These are phyloP conservation scores for Haberlea rhodopensis DNA, from an alignment of 257 asterid species.

Conservation along the genomic window DNA sequence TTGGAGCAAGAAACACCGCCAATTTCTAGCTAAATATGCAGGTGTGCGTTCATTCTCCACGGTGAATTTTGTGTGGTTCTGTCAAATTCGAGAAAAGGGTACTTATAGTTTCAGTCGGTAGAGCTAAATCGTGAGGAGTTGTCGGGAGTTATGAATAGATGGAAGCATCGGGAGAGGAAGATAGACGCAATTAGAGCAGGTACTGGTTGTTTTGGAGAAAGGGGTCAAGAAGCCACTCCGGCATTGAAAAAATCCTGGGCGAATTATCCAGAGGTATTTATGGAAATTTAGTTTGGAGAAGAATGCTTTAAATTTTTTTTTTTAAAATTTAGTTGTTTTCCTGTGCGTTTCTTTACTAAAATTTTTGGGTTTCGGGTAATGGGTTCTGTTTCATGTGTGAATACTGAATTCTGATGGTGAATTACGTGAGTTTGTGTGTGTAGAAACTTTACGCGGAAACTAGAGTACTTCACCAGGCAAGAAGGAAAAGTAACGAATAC, in stretches of 20 bases:
- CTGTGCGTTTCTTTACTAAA: constrained; percentile 8
- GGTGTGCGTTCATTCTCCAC: too few species aligned
- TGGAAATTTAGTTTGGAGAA: not conserved
- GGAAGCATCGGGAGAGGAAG: too few species aligned
- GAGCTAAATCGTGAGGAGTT: not conserved
- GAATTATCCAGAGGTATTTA: constrained; percentile 54
- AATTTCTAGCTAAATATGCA: constrained; percentile 12
- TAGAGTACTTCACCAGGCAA: constrained; percentile 55
- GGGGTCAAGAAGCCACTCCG: constrained; percentile 33
- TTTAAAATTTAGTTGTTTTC: not conserved
- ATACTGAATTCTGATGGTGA: constrained; percentile 3
- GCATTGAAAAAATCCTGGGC: constrained; percentile 31
- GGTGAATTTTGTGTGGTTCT: too few species aligned
- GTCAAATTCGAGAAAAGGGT: not conserved
- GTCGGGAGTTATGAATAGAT: constrained; percentile 28
- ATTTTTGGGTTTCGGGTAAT: not conserved
- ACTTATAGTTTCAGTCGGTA: not conserved
- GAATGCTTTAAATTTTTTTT: too few species aligned
- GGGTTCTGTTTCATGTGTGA: constrained; percentile 18
- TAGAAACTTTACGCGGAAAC: constrained; percentile 37
- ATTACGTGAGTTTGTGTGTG: not conserved
- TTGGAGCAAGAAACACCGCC: constrained; percentile 2
- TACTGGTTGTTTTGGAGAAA: constrained; percentile 37
- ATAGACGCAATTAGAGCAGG: too few species aligned
- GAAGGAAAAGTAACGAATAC: constrained; percentile 35